phyloP scores from a whole-genome alignment of 2,329 filamentous ascomycete genomes.

The Penicillium psychrosexuale region DNA sequence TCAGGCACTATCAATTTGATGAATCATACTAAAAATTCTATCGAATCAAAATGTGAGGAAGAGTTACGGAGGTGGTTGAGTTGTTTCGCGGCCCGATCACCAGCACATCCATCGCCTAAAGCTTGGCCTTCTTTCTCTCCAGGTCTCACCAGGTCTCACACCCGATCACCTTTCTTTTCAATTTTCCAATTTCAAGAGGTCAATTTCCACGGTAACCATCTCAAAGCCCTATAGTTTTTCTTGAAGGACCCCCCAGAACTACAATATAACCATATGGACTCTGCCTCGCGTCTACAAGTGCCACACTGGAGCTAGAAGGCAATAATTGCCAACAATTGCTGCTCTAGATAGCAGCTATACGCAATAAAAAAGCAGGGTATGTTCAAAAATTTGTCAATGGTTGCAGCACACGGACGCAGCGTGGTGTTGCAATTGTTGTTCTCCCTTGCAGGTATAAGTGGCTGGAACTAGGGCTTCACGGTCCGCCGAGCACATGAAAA shows the following conservation, averaged over 20 bases:
- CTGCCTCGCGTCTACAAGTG: not conserved
- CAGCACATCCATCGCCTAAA: conserved; percentile 5
- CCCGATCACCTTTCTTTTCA: not conserved
- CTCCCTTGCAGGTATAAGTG: conserved; percentile 22
- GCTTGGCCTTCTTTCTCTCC: conserved; percentile 3
- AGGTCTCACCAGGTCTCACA: not conserved
- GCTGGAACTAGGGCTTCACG: conserved; percentile 13
- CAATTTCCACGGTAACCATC: not conserved
- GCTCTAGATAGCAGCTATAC: conserved; percentile 5
- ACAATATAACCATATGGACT: not conserved
- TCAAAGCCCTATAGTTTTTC: not conserved
- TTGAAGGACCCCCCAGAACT: not conserved
- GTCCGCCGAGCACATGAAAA: conserved; percentile 10
- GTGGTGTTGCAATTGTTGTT: not conserved
- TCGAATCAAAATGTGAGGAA: conserved; percentile 9
- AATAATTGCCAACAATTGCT: conserved; percentile 14
- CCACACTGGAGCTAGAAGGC: not conserved
- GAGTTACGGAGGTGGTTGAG: conserved; percentile 7
- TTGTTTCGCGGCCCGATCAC: conserved; percentile 7
- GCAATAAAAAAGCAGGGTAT: conserved; percentile 3
- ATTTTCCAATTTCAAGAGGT: not conserved
- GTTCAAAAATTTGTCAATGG: not conserved
- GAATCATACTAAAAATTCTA: not conserved
- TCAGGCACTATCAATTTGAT: conserved; percentile 15
- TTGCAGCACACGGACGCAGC: not conserved